Evolutionary conservation across 768 basidiomycete genomes (phyloP).

Genomic region (Exsudoporus frostii): DNA sequence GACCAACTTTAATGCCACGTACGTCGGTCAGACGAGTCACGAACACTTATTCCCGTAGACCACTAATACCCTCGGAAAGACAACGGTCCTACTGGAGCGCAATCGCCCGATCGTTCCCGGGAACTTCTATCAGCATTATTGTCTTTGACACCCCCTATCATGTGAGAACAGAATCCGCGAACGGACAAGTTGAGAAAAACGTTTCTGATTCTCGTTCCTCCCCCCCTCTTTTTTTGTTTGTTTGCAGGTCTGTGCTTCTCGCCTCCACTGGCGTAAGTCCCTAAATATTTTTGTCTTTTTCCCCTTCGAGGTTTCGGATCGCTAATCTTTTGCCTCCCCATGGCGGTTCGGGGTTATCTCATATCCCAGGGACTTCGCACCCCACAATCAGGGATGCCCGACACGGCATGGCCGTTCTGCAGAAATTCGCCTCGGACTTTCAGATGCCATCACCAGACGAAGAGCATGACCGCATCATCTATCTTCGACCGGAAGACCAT

Average conservation of each 20-base stretch:
- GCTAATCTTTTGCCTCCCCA: conserved; percentile 12
- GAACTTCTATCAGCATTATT: conserved; percentile 65
- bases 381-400: conserved; percentile 70
- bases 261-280: conserved; percentile 57
- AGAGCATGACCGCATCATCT: conserved; percentile 60
- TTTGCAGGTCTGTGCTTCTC: conserved; percentile 61
- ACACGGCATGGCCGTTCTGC: conserved; percentile 57
- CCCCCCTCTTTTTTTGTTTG: conserved; percentile 2
- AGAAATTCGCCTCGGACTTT: conserved; percentile 63
- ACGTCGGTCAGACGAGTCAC: conserved; percentile 28
- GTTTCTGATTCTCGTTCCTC: conserved; percentile 13
- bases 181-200: conserved; percentile 1
- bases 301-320: conserved; percentile 1
- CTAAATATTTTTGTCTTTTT: conserved; percentile 1
- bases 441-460: conserved; percentile 53
- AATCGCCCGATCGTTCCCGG: conserved; percentile 66
- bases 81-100: conserved; percentile 73
- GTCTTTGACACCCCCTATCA: conserved; percentile 77
- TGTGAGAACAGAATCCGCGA: conserved; percentile 39
- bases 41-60: background rate
- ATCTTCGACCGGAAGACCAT: conserved; percentile 36
- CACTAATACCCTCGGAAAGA: conserved; percentile 33
- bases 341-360: conserved; percentile 2
- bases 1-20: conserved; percentile 71
- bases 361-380: conserved; percentile 57